Conservation (phyloP, 371 early-diverging fungal species). For the Neoconidiobolus thromboides region DNA sequence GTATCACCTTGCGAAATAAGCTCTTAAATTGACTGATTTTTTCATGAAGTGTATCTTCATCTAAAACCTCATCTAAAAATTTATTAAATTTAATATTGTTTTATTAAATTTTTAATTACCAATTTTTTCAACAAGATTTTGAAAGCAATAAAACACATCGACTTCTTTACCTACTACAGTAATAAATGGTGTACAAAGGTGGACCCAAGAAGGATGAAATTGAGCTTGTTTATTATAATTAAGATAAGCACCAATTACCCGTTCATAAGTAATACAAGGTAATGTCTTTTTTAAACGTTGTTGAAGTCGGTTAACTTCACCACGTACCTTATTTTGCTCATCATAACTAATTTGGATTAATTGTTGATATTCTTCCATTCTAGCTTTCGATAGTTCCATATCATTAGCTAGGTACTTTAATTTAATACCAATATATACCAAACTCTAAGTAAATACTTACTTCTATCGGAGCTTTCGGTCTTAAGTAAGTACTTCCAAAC, state of each 20-base stretch:
- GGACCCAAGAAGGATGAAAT: constrained; percentile 53
- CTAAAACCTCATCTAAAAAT: neutral
- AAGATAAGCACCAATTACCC: constrained; percentile 63
- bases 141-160: constrained; percentile 68
- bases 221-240: constrained; percentile 54
- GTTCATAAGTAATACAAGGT: constrained; percentile 35
- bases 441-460: constrained; percentile 25
- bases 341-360: constrained; percentile 58
- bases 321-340: constrained; percentile 62
- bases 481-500: constrained; percentile 84
- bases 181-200: constrained; percentile 72
- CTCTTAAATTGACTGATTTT: constrained; percentile 53
- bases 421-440: neutral
- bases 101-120: constrained; percentile 21
- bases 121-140: constrained; percentile 39
- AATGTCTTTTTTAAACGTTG: constrained; percentile 20
- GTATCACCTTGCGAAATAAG: constrained; percentile 47
- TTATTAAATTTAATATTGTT: constrained; percentile 3
- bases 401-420: constrained; percentile 1
- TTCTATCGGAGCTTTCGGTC: constrained; percentile 66
- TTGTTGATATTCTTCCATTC: constrained; percentile 47
- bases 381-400: constrained; percentile 20
- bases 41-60: constrained; percentile 37
- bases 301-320: constrained; percentile 64
- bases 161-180: constrained; percentile 46